Percentiles rank a stretch among this genome's conserved stretches.
Conservation (phyloP, 768 basidiomycete genomes). For the Aureoboletus auriporus region DNA sequence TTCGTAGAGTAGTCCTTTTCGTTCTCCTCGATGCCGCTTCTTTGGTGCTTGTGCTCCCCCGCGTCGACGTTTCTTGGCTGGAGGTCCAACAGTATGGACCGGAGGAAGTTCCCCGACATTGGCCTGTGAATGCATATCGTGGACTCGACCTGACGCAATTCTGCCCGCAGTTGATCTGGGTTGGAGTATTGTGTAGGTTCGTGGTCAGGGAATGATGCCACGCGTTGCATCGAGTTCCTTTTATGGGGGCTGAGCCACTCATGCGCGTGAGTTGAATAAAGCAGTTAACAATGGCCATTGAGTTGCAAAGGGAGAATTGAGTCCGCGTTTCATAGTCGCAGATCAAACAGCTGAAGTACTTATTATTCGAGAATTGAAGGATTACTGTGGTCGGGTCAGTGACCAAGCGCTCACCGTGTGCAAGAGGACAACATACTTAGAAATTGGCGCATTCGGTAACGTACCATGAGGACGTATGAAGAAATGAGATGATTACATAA, state of each 20-base stretch:
- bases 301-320: neutral
- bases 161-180: neutral
- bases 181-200: conserved; percentile 7
- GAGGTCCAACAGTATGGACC: neutral
- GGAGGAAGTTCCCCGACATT: neutral
- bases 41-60: neutral
- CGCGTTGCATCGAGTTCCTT: conserved; percentile 6
- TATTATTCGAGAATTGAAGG: no score
- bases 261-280: neutral
- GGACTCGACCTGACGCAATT: neutral
- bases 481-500: no score
- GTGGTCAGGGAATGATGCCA: conserved; percentile 30
- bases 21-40: conserved; percentile 6
- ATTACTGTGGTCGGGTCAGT: no score
- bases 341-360: neutral
- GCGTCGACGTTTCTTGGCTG: conserved; percentile 5
- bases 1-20: conserved; percentile 4
- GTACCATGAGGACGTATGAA: no score
- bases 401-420: no score
- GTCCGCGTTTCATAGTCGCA: neutral
- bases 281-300: neutral
- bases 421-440: no score
- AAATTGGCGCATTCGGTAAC: no score
- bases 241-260: conserved; percentile 14
- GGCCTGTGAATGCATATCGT: neutral